Percentiles rank a stretch among this genome's conserved stretches.
phyloP scores from a whole-genome alignment of 805 yeast genomes.

The Myxozyma neotropica region DNA sequence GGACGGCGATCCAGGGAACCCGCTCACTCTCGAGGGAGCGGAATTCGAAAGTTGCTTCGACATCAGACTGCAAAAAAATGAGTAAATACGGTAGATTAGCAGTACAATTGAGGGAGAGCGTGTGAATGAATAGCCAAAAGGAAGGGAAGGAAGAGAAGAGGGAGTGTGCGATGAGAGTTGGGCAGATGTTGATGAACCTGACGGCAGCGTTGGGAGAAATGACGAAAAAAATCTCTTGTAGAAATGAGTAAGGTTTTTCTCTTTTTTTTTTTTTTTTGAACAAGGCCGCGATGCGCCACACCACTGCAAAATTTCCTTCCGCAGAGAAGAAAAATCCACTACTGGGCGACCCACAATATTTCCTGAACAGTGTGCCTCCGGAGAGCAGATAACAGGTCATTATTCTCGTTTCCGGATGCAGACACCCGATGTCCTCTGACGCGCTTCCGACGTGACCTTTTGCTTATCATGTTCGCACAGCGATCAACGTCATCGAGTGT shows the following conservation, averaged over 20 bases:
- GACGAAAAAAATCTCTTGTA: conserved; percentile 1
- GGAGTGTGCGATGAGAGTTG: neutral
- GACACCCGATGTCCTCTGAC: too few species aligned
- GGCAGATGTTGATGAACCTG: neutral
- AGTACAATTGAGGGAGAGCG: neutral
- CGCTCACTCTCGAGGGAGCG: conserved; percentile 17
- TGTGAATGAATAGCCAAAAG: neutral
- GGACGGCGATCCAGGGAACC: conserved; percentile 17
- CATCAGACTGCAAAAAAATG: neutral
- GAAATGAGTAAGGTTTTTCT: neutral
- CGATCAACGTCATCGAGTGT: too few species aligned
- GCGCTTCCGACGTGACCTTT: too few species aligned
- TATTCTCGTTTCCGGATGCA: too few species aligned
- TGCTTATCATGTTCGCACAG: too few species aligned
- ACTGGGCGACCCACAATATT: too few species aligned
- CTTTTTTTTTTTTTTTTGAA: neutral
- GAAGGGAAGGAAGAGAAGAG: neutral
- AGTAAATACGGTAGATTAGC: neutral
- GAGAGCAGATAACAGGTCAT: too few species aligned
- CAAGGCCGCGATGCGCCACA: conserved; percentile 3
- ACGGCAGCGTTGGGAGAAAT: conserved; percentile 5
- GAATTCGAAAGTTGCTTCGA: conserved; percentile 11
- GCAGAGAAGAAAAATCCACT: too few species aligned
- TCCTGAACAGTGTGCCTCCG: too few species aligned
- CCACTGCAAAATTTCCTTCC: neutral